These are phyloP conservation scores for Rubus idaeus DNA, from an alignment of 306 rosid species.

Conservation along the genomic window DNA sequence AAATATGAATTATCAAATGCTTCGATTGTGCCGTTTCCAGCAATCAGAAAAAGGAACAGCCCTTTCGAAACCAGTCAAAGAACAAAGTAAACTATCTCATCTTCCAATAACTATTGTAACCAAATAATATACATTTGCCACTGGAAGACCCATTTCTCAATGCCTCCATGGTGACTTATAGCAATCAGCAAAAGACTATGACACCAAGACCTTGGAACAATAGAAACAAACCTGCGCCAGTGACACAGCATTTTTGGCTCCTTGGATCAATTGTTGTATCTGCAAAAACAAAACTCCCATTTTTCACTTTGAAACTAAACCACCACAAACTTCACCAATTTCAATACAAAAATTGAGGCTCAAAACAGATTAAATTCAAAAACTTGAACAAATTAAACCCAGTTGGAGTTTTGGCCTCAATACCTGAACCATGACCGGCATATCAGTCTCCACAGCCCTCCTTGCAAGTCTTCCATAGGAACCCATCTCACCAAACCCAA, in stretches of 20 bases:
- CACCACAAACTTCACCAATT: neutral
- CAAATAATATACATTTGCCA: conserved; percentile 20
- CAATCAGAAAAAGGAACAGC: neutral
- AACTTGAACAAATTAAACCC: conserved; percentile 2
- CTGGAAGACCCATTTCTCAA: conserved; percentile 27
- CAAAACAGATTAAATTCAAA: conserved; percentile 11
- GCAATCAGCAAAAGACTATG: neutral
- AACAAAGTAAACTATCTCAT: conserved; percentile 7
- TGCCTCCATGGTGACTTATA: conserved; percentile 7
- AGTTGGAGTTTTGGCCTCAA: conserved; percentile 13
- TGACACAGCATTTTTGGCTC: conserved; percentile 44
- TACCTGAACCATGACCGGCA: conserved; percentile 66
- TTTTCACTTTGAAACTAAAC: conserved; percentile 8
- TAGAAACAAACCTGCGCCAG: conserved; percentile 53
- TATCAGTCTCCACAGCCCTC: conserved; percentile 57
- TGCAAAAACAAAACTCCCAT: conserved; percentile 32
- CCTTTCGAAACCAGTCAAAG: neutral
- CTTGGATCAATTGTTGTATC: conserved; percentile 53
- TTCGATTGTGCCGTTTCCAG: neutral
- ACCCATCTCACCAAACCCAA: conserved; percentile 46
- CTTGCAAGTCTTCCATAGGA: conserved; percentile 48
- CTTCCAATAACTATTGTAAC: neutral
- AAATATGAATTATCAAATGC: conserved; percentile 11
- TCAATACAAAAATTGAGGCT: conserved; percentile 20
- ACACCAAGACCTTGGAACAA: conserved; percentile 20